Percentiles rank a stretch among this genome's conserved stretches.
Evolutionary conservation across 768 basidiomycete species (phyloP).

Genomic region (Phaffia australis): DNA sequence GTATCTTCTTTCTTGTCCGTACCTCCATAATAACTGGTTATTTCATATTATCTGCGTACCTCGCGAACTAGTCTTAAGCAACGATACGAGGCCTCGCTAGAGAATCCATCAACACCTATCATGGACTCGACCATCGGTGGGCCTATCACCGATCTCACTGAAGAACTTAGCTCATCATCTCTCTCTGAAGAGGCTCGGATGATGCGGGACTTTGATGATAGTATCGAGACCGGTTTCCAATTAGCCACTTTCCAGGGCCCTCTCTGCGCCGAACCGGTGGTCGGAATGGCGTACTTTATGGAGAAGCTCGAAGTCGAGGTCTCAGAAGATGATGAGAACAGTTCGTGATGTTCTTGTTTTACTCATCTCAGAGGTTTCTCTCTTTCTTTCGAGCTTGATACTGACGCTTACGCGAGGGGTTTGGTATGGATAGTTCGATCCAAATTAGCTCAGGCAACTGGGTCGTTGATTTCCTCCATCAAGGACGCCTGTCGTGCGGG

Average conservation of each 20-base stretch:
- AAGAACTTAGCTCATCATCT: neutral
- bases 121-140: neutral
- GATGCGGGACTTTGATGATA: slow-evolving; percentile 59
- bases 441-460: slow-evolving; percentile 69
- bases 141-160: neutral
- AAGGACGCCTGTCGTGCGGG: slow-evolving; percentile 83
- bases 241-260: slow-evolving; percentile 90
- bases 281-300: slow-evolving; percentile 77
- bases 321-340: slow-evolving; percentile 49
- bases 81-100: slow-evolving; percentile 18
- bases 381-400: neutral
- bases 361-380: neutral
- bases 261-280: slow-evolving; percentile 85
- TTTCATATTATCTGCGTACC: neutral
- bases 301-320: slow-evolving; percentile 58
- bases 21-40: too few species aligned
- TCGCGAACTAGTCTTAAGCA: slow-evolving; percentile 1
- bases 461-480: slow-evolving; percentile 77
- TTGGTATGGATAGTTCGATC: slow-evolving; percentile 54
- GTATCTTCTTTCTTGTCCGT: neutral
- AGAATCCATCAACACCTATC: neutral
- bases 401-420: neutral
- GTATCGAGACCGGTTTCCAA: slow-evolving; percentile 89
- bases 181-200: slow-evolving; percentile 18
- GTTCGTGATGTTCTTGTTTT: neutral